Evolutionary conservation across 306 rosid species (phyloP).

Genomic region (Gastrolobium bilobum): DNA sequence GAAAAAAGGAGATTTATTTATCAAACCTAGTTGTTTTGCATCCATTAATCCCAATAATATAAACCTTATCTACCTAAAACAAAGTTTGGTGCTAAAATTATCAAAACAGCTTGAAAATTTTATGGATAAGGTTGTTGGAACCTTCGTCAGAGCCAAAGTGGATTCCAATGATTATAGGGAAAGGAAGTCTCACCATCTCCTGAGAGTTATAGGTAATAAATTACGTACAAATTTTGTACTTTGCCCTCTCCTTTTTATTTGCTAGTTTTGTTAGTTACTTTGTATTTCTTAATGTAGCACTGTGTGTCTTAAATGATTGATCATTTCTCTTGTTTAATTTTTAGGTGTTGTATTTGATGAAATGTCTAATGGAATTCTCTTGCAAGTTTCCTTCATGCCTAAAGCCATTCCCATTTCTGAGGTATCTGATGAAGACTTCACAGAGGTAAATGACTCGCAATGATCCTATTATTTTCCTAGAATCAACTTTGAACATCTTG

Average conservation of each 20-base stretch:
- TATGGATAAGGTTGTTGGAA: slow-evolving; percentile 61
- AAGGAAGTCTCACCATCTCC: slow-evolving; percentile 46
- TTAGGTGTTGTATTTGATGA: slow-evolving; percentile 59
- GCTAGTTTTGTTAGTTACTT: slow-evolving; percentile 9
- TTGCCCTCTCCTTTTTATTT: background rate
- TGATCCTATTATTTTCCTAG: slow-evolving; percentile 27
- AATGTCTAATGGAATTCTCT: slow-evolving; percentile 44
- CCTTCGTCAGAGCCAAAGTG: slow-evolving; percentile 57
- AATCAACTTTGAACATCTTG: slow-evolving; percentile 35
- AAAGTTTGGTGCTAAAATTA: slow-evolving; percentile 66
- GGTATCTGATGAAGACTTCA: slow-evolving; percentile 76
- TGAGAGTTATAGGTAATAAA: slow-evolving; percentile 53
- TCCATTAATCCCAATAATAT: slow-evolving; percentile 55
- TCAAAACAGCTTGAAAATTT: slow-evolving; percentile 58
- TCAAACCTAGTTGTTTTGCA: slow-evolving; percentile 53
- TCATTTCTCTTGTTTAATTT: slow-evolving; percentile 29
- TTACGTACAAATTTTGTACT: slow-evolving; percentile 22
- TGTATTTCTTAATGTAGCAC: slow-evolving; percentile 15
- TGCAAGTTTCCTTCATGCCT: slow-evolving; percentile 63
- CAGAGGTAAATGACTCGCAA: slow-evolving; percentile 61
- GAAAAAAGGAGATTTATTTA: slow-evolving; percentile 31
- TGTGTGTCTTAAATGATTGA: slow-evolving; percentile 21
- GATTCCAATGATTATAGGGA: slow-evolving; percentile 48
- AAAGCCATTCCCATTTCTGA: slow-evolving; percentile 54
- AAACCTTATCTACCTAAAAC: slow-evolving; percentile 63